Evolutionary conservation across 2,329 filamentous ascomycete genomes (phyloP).

Genomic region (Neonectria neomacrospora): DNA sequence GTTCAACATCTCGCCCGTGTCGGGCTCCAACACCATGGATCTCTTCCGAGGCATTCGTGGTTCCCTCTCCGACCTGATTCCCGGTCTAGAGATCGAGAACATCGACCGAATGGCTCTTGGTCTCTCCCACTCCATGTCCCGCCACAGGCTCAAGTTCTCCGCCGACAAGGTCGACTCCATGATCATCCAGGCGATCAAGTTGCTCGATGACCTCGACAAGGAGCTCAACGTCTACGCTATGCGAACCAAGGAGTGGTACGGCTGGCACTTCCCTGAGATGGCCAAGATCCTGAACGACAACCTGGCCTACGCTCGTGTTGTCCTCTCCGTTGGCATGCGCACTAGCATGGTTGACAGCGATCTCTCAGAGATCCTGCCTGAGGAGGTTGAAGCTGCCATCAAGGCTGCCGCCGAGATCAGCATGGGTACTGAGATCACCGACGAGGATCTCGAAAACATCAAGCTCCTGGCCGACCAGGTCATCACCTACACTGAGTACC

Average conservation of each 20-base stretch:
- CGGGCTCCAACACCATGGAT: slow-evolving; percentile 70
- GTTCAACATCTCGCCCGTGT: slow-evolving; percentile 85
- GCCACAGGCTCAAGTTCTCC: slow-evolving; percentile 98
- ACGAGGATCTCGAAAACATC: slow-evolving; percentile 93
- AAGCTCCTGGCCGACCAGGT: slow-evolving; percentile 92
- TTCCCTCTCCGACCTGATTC: slow-evolving; percentile 89
- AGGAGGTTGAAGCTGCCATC: slow-evolving; percentile 91
- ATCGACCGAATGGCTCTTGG: slow-evolving; percentile 95
- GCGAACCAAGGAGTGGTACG: slow-evolving; percentile 99
- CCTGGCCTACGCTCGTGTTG: slow-evolving; percentile 88
- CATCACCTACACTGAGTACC: slow-evolving; percentile 90
- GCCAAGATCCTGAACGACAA: slow-evolving; percentile 98
- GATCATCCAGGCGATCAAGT: slow-evolving; percentile 96
- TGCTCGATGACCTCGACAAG: slow-evolving; percentile 97
- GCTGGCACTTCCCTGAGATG: slow-evolving; percentile 99
- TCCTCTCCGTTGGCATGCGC: slow-evolving; percentile 89
- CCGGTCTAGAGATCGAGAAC: slow-evolving; percentile 84
- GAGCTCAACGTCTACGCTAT: slow-evolving; percentile 99
- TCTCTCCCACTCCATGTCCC: slow-evolving; percentile 95
- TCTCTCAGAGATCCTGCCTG: slow-evolving; percentile 89
- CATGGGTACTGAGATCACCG: slow-evolving; percentile 97
- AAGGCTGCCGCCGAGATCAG: slow-evolving; percentile 96
- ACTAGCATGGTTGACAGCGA: slow-evolving; percentile 80
- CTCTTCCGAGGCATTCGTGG: slow-evolving; percentile 95
- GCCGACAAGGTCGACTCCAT: slow-evolving; percentile 99